Base-by-base conservation (phyloP, 2,329 filamentous ascomycete species). In the Xylaria sp. region DNA sequence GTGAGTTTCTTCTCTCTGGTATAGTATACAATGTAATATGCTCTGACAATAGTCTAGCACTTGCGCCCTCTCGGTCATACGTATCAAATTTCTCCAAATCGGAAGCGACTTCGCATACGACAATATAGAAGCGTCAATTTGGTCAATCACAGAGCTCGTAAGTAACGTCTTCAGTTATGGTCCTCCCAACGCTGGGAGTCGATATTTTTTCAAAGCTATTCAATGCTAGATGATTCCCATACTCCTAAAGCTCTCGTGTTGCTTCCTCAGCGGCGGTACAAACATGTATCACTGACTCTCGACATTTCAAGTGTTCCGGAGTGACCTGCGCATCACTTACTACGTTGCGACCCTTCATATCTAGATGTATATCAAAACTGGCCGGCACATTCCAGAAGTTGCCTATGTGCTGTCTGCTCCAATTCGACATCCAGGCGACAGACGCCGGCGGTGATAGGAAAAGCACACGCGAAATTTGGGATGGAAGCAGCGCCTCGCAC, bases 61-160 rank as follows among this genome's bases (percentile, higher is more conserved):
- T 0, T 81, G 79, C 63, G 77, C 78, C 28, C 81, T 83, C 55
- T 82, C 80, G 4, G 74, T 82, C 52, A 79, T 82, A 63, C 79
- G 81, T 23, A 76, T 82, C 52, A 78, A 78, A 44, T 82, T 78
- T 63, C 77, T 82, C 37, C 68, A 76, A 2, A 74, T 79, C 13
- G 77, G 76, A 20, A 66, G 73, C 2, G 81, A 82, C 69, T 75
- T 78, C 32, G 80, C 80, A 1, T 82, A 78, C 74, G 78, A 81
- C 63, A 82, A 82, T 63, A 76, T 82, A 2, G 76, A 76, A 32
- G 76, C 76, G 1, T 79, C 80, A 0, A 76, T 74, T 62, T 82
- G 80, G 80, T 81, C 79, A 50, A 75, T 81, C 50, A 75, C 73
- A 60, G 80, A 82, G 67, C 66, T 81, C 2, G 64, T 66, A 25